Base-by-base conservation (phyloP, 2,329 filamentous ascomycete genomes). In the Cercospora nicotianae region DNA sequence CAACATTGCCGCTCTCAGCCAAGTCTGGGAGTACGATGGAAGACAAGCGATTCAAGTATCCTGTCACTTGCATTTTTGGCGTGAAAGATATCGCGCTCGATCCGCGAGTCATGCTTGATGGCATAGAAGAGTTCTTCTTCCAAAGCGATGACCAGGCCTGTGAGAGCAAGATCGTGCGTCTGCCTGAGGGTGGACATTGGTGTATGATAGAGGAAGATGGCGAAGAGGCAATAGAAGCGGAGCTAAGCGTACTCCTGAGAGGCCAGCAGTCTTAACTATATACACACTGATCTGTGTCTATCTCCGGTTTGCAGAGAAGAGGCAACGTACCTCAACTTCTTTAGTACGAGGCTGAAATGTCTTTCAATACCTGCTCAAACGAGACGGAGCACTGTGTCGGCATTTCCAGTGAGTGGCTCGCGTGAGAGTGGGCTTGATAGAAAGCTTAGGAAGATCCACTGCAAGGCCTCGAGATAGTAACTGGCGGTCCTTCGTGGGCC, bases 41-140 rank as follows among this genome's bases (percentile, higher is more conserved):
- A 3, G 45, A 59, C 9, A 31, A 33, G 13, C 33, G 80, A 3
- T 75, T 88, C 23, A 84, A 83, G 67, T 85, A 84, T 10, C 82
- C 82, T 18, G 79, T 84, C 13, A 87, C 85, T 5, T 74, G 88
- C 18, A 69, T 89, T 48, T 86, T 85, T 78, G 87, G 86, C 2
- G 76, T 83, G 70, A 73, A 80, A 23, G 87, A 89, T 72, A 73
- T 79, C 10, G 86, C 85, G 5, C 80, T 88, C 42, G 82, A 86
- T 60, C 77, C 76, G 51, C 76, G 78, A 12, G 76, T 88, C 30
- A 82, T 80, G 28, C 75, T 88, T 28, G 83, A 86, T 63, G 85
- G 85, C 0, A 81, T 87, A 26, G 79, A 79, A 1, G 83, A 86
- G 63, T 87, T 84, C 69, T 79, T 87, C 18, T 53, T 69, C 57